Conservation (phyloP, 441 rosid genomes). For the Adansonia grandidieri region DNA sequence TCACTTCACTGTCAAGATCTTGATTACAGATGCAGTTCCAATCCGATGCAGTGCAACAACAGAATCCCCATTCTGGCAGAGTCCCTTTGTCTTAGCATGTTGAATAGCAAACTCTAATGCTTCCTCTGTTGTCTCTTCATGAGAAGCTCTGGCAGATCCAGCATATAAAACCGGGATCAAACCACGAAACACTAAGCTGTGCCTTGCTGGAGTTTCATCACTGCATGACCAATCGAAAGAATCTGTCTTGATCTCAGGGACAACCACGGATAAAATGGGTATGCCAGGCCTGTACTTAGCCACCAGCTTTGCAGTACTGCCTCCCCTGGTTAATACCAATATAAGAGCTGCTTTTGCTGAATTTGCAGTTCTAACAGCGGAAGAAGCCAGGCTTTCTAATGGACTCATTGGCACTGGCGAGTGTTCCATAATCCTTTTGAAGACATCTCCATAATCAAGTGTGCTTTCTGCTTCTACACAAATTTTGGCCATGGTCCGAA, state of each 20-base stretch:
- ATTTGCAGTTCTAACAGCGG: constrained; percentile 92
- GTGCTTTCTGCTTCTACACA: constrained; percentile 92
- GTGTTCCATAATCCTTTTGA: constrained; percentile 75
- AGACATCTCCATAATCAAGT: constrained; percentile 75
- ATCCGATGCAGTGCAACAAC: constrained; percentile 86
- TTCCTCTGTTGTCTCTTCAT: constrained; percentile 86
- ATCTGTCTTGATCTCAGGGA: constrained; percentile 82
- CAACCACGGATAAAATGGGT: constrained; percentile 87
- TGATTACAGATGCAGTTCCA: constrained; percentile 85
- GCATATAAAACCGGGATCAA: constrained; percentile 72
- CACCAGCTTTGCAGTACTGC: constrained; percentile 90
- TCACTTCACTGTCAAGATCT: constrained; percentile 84
- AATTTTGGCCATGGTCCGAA: constrained; percentile 85
- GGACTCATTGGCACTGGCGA: constrained; percentile 96
- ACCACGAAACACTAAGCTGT: constrained; percentile 82
- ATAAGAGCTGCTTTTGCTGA: constrained; percentile 76
- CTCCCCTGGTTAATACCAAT: constrained; percentile 89
- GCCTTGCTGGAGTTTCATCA: constrained; percentile 88
- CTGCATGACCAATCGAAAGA: constrained; percentile 92
- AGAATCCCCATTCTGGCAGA: constrained; percentile 82
- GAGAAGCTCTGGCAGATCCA: constrained; percentile 87
- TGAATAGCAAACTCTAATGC: constrained; percentile 74
- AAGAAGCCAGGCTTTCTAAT: constrained; percentile 84
- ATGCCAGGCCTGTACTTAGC: constrained; percentile 92
- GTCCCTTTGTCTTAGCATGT: constrained; percentile 61